phyloP scores from a whole-genome alignment of 768 basidiomycete genomes.

The Lepiota subincarnata region DNA sequence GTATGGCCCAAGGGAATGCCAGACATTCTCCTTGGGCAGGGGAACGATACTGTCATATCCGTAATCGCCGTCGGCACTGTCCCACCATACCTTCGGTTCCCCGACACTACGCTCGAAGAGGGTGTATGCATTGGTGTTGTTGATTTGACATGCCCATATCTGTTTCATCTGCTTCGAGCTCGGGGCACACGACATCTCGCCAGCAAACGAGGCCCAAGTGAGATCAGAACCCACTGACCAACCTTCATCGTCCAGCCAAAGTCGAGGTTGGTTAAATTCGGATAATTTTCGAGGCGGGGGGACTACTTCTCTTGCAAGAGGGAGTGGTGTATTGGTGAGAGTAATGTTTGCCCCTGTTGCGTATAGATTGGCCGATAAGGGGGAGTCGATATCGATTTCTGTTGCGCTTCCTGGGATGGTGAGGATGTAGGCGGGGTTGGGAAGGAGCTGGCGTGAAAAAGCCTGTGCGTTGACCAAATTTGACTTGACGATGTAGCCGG shows the following conservation, averaged over 20 bases:
- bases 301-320: slow-evolving; percentile 3
- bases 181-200: background rate
- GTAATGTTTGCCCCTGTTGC: slow-evolving; percentile 5
- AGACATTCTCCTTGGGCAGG: slow-evolving; percentile 6
- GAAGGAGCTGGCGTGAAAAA: slow-evolving; percentile 7
- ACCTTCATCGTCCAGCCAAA: slow-evolving; percentile 13
- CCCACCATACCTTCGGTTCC: slow-evolving; percentile 10
- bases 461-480: background rate
- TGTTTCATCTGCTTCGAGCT: slow-evolving; percentile 3
- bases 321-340: background rate
- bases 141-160: slow-evolving; percentile 7
- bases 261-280: slow-evolving; percentile 1
- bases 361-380: slow-evolving; percentile 10
- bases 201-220: background rate
- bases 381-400: slow-evolving; percentile 4
- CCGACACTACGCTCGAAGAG: slow-evolving; percentile 1
- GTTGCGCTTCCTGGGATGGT: background rate
- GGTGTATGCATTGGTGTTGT: slow-evolving; percentile 1
- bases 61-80: background rate
- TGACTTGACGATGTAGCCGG: slow-evolving; percentile 12
- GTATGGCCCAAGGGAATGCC: slow-evolving; percentile 6
- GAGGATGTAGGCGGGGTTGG: slow-evolving; percentile 7
- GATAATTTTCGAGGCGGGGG: background rate
- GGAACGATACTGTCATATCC: slow-evolving; percentile 5
- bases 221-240: slow-evolving; percentile 11